A percentile compares a stretch with the other conserved stretches of the same genome.
These are phyloP conservation scores for Xylaria flabelliformis DNA, from an alignment of 495 filamentous ascomycete species.

Conservation along the genomic window DNA sequence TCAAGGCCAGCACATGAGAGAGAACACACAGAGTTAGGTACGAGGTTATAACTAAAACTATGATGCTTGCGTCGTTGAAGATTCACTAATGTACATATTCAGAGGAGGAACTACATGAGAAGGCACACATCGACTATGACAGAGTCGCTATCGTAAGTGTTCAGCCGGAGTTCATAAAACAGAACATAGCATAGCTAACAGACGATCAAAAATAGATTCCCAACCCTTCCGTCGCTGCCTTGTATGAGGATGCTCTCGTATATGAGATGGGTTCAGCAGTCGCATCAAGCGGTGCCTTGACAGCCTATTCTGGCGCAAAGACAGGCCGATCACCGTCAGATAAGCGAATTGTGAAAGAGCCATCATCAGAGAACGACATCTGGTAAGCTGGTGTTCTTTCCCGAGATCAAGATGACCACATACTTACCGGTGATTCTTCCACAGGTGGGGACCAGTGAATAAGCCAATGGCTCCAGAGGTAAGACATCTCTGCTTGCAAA, in stretches of 20 bases:
- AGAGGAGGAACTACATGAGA: conserved; percentile 95
- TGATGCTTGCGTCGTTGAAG: neutral
- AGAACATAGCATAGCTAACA: conserved; percentile 23
- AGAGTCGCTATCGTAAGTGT: conserved; percentile 89
- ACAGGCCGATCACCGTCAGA: conserved; percentile 95
- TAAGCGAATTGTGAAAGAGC: conserved; percentile 96
- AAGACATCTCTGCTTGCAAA: conserved; percentile 49
- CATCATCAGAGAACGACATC: conserved; percentile 84
- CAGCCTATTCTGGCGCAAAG: conserved; percentile 97
- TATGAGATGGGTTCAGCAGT: conserved; percentile 98
- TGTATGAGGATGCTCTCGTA: conserved; percentile 99
- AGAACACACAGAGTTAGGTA: conserved; percentile 89
- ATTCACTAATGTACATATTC: conserved; percentile 32
- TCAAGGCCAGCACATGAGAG: conserved; percentile 67
- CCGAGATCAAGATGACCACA: neutral
- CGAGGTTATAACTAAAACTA: conserved; percentile 16
- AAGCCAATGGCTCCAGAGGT: conserved; percentile 98
- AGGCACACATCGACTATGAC: conserved; percentile 99
- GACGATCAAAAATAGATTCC: conserved; percentile 70
- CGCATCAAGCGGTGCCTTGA: conserved; percentile 91
- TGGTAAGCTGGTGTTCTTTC: conserved; percentile 75
- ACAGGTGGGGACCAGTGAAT: conserved; percentile 80
- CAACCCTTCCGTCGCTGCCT: conserved; percentile 86
- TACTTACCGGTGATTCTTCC: conserved; percentile 24
- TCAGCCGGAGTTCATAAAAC: neutral